Percentiles rank a stretch among this genome's conserved stretches.
Evolutionary conservation across 2,329 filamentous ascomycete genomes (phyloP).

Genomic region (Lecanicillium sp.): DNA sequence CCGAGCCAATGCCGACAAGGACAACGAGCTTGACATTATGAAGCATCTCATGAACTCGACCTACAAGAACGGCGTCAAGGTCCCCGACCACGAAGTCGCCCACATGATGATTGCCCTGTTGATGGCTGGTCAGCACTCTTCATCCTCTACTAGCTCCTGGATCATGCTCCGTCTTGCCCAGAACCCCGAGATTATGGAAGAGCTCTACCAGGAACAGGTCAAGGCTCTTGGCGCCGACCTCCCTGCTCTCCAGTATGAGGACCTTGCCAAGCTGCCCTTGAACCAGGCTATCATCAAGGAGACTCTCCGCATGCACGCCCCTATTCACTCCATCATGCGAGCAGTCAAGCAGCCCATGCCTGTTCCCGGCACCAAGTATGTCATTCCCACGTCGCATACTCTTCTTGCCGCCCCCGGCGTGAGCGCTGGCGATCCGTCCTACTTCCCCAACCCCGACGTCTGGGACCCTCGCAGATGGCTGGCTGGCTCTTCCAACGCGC

Average conservation of each 20-base stretch:
- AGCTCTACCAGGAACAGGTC: constrained; percentile 77
- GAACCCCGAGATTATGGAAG: constrained; percentile 68
- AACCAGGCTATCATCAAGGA: constrained; percentile 84
- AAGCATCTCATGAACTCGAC: constrained; percentile 79
- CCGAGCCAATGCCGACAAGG: constrained; percentile 40
- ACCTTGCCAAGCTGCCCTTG: constrained; percentile 69
- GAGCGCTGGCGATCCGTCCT: constrained; percentile 59
- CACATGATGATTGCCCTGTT: constrained; percentile 92
- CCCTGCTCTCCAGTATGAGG: constrained; percentile 67
- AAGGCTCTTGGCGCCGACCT: constrained; percentile 64
- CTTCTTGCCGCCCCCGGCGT: constrained; percentile 82
- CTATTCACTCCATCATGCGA: constrained; percentile 92
- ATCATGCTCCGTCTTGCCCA: constrained; percentile 74
- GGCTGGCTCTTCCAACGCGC: constrained; percentile 48
- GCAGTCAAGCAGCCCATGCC: constrained; percentile 84
- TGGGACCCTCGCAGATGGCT: constrained; percentile 96
- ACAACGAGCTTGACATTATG: constrained; percentile 67
- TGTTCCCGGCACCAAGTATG: constrained; percentile 72
- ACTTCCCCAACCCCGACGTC: constrained; percentile 71
- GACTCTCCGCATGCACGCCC: constrained; percentile 81
- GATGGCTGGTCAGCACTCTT: constrained; percentile 88
- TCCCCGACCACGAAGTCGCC: constrained; percentile 79
- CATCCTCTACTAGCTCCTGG: constrained; percentile 76
- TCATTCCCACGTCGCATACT: constrained; percentile 71
- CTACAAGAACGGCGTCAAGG: constrained; percentile 72